Conservation (phyloP, 2,329 filamentous ascomycete species). For the Biscogniauxia mediterranea region DNA sequence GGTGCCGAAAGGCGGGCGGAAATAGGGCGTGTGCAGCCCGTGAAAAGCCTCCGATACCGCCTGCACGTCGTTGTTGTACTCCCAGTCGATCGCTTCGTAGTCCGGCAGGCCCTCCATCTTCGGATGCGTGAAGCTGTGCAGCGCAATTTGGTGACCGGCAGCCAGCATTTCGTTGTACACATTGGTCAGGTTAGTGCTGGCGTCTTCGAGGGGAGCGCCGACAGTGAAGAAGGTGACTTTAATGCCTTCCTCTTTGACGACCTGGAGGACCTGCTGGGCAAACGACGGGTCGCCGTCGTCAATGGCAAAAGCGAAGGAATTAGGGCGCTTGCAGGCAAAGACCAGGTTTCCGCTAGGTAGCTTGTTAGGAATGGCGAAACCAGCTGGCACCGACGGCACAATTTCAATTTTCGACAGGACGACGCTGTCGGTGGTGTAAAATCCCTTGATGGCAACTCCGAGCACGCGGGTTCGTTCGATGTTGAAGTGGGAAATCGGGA, state of each 20-base stretch:
- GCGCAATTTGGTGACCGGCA: conserved; percentile 65
- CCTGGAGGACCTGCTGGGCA: conserved; percentile 59
- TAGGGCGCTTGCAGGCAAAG: conserved; percentile 65
- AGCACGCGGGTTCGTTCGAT: conserved; percentile 55
- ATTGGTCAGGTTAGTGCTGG: conserved; percentile 57
- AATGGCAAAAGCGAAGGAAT: conserved; percentile 71
- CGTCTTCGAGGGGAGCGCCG: conserved; percentile 59
- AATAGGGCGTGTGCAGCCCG: conserved; percentile 47
- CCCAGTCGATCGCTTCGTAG: conserved; percentile 57
- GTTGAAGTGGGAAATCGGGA: conserved; percentile 65
- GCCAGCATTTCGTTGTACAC: conserved; percentile 63
- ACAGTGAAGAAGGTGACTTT: conserved; percentile 72
- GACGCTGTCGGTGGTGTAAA: conserved; percentile 54
- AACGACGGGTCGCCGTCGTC: conserved; percentile 63
- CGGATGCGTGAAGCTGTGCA: conserved; percentile 68
- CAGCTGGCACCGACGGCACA: conserved; percentile 50
- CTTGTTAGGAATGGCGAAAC: conserved; percentile 55
- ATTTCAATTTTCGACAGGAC: conserved; percentile 59
- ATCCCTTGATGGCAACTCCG: conserved; percentile 63
- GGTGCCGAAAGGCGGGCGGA: conserved; percentile 68
- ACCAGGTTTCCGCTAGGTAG: conserved; percentile 59
- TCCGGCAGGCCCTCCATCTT: conserved; percentile 58
- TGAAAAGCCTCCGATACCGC: conserved; percentile 42
- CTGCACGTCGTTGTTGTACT: conserved; percentile 56
- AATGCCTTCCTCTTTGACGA: conserved; percentile 59